Percentiles rank a stretch among this genome's conserved stretches.
phyloP scores from a whole-genome alignment of 2,329 filamentous ascomycete species.

The Cladophialophora immunda region DNA sequence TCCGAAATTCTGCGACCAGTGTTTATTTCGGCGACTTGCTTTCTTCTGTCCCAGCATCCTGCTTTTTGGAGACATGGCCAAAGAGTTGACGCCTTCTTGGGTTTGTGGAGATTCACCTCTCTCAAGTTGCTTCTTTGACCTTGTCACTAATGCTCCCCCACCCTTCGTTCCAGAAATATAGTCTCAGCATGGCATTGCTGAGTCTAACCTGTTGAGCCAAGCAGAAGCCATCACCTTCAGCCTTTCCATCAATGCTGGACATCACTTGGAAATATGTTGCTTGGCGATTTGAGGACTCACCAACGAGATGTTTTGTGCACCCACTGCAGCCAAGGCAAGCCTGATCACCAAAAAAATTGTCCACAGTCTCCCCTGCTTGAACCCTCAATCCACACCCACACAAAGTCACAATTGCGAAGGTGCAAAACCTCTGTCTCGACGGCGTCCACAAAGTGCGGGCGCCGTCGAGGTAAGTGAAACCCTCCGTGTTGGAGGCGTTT shows the following conservation, averaged over 20 bases:
- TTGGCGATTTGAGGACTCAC: background rate
- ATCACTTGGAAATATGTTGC: background rate
- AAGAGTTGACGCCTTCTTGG: background rate
- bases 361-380: background rate
- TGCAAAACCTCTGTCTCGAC: background rate
- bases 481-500: background rate
- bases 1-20: background rate
- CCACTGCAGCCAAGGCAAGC: background rate
- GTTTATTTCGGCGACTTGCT: background rate
- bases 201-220: background rate
- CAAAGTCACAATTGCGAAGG: background rate
- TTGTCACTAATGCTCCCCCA: background rate
- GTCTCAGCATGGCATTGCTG: background rate
- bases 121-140: background rate
- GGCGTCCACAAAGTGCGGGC: background rate
- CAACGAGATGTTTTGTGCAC: background rate
- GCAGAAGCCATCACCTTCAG: background rate
- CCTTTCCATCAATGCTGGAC: background rate
- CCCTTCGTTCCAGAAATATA: background rate
- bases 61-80: background rate
- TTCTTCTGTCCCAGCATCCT: background rate
- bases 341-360: background rate
- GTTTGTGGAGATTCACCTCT: background rate
- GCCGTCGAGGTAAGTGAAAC: background rate
- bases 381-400: too few relatives aligned